These are phyloP conservation scores for Xylariaceae sp. DNA, from an alignment of 2,329 filamentous ascomycete species.

Conservation along the genomic window DNA sequence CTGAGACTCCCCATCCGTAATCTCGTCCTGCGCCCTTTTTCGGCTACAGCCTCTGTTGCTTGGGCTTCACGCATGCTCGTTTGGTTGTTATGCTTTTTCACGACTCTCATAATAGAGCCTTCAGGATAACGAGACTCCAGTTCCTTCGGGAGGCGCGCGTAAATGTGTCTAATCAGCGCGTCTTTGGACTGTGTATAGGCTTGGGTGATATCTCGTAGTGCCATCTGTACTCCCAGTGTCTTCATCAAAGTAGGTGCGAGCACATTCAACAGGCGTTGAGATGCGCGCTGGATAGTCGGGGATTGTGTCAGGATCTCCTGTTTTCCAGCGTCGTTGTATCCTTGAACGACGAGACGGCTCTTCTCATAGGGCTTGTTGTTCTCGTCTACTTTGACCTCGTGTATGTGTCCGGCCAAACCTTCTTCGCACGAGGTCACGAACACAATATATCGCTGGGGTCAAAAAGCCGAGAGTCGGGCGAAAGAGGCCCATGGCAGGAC, in stretches of 20 bases:
- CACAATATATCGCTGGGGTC: too few species aligned
- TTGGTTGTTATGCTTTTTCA: too few species aligned
- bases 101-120: neutral
- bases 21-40: too few species aligned
- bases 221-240: neutral
- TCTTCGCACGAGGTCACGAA: too few species aligned
- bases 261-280: neutral
- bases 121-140: neutral
- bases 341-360: neutral
- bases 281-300: neutral
- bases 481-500: too few species aligned
- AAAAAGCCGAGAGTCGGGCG: too few species aligned
- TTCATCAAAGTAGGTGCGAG: neutral
- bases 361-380: neutral
- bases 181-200: neutral
- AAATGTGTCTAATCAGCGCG: neutral
- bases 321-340: neutral
- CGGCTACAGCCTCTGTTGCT: too few species aligned
- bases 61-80: too few species aligned
- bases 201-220: neutral
- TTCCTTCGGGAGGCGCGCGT: neutral
- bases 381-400: neutral
- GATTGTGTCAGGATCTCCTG: neutral
- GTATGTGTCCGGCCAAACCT: too few species aligned
- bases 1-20: too few species aligned